These are phyloP conservation scores for Trametes maxima DNA, from an alignment of 768 basidiomycete genomes.

Conservation along the genomic window DNA sequence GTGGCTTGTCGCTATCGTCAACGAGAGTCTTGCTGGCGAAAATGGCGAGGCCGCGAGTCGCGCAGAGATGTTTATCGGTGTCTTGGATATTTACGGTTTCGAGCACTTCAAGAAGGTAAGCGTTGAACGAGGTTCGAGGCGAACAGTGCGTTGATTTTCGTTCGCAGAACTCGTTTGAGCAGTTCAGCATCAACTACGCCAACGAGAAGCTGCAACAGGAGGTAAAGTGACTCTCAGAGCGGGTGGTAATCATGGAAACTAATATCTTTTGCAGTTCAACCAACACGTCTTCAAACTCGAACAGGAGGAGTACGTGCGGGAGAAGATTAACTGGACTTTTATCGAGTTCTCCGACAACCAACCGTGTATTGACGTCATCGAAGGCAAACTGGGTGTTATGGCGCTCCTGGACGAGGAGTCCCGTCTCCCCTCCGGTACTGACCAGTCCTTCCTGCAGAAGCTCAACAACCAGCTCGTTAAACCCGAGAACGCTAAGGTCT, in stretches of 20 bases:
- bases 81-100: conserved; percentile 96
- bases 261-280: conserved; percentile 69
- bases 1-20: conserved; percentile 96
- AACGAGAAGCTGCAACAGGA: conserved; percentile 99
- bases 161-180: conserved; percentile 83
- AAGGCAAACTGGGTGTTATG: conserved; percentile 94
- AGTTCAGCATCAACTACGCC: conserved; percentile 99
- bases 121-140: neutral
- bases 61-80: conserved; percentile 99
- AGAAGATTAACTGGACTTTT: conserved; percentile 99
- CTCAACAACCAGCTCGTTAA: conserved; percentile 84
- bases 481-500: conserved; percentile 83
- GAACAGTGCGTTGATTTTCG: neutral
- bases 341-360: conserved; percentile 99
- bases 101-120: conserved; percentile 94
- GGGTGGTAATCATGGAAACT: neutral
- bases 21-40: conserved; percentile 96
- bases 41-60: conserved; percentile 86
- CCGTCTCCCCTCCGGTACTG: conserved; percentile 90
- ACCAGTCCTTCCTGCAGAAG: conserved; percentile 91
- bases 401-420: conserved; percentile 97
- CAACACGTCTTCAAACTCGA: conserved; percentile 99
- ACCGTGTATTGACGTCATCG: conserved; percentile 97
- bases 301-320: conserved; percentile 98
- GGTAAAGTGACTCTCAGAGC: conserved; percentile 45